Evolutionary conservation across 768 basidiomycete species (phyloP).

Genomic region (Termitomyces sp.): DNA sequence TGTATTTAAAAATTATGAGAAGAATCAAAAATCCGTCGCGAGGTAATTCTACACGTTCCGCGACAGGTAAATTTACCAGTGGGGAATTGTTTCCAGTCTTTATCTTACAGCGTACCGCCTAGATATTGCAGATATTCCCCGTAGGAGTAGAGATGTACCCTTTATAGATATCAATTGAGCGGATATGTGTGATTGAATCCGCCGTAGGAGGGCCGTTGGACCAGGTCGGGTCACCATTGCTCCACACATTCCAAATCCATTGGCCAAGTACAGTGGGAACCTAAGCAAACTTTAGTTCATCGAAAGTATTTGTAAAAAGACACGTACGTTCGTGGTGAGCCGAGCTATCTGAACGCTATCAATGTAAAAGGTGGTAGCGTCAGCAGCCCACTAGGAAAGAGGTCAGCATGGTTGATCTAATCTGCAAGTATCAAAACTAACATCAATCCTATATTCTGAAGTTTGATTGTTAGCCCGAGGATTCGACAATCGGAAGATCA

Average conservation of each 20-base stretch:
- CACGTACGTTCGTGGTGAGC: slow-evolving; percentile 26
- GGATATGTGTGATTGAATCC: slow-evolving; percentile 31
- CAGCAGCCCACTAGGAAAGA: slow-evolving; percentile 23
- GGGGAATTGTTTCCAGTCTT: neutral
- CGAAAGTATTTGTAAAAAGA: neutral
- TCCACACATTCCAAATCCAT: slow-evolving; percentile 36
- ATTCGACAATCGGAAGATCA: neutral
- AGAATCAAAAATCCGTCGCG: neutral
- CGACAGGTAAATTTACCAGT: too few relatives aligned
- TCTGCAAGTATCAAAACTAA: slow-evolving; percentile 10
- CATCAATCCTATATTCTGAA: slow-evolving; percentile 33
- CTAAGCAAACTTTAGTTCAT: slow-evolving; percentile 9
- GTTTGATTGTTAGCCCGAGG: neutral
- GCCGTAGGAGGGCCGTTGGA: slow-evolving; percentile 32
- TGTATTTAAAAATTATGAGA: neutral
- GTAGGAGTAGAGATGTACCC: slow-evolving; percentile 24
- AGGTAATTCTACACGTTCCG: too few relatives aligned
- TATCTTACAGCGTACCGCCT: neutral
- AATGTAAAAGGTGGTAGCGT: slow-evolving; percentile 30
- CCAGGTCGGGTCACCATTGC: slow-evolving; percentile 31
- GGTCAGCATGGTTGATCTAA: neutral
- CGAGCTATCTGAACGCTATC: slow-evolving; percentile 27
- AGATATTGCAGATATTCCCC: slow-evolving; percentile 23
- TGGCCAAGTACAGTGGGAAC: slow-evolving; percentile 25
- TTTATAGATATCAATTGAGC: slow-evolving; percentile 31